These are phyloP conservation scores for Metrosideros polymorpha DNA, from an alignment of 441 rosid species.

Conservation along the genomic window DNA sequence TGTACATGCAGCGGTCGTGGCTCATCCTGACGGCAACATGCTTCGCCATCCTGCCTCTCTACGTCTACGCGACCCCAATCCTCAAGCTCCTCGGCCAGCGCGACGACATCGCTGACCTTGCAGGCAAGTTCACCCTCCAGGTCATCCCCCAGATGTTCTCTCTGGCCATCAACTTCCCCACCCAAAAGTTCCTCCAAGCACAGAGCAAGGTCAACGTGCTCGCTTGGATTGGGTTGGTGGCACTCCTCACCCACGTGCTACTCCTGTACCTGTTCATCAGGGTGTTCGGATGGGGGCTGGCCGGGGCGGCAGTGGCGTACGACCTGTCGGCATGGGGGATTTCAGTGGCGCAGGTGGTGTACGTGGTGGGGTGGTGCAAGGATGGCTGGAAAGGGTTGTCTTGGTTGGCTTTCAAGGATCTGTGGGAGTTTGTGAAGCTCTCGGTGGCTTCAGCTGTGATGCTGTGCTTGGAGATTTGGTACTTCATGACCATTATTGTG, in stretches of 20 bases:
- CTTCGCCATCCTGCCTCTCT: conserved; percentile 50
- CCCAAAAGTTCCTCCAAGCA: conserved; percentile 72
- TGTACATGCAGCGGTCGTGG: conserved; percentile 87
- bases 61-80: conserved; percentile 59
- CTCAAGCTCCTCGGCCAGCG: conserved; percentile 55
- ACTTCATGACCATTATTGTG: conserved; percentile 78
- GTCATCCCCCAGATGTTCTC: conserved; percentile 92
- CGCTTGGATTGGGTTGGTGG: conserved; percentile 73
- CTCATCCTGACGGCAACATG: conserved; percentile 53
- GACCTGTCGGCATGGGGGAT: conserved; percentile 63
- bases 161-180: conserved; percentile 67
- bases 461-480: conserved; percentile 96
- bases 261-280: conserved; percentile 40
- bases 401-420: conserved; percentile 67
- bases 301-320: conserved; percentile 73
- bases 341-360: conserved; percentile 49
- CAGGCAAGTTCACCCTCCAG: conserved; percentile 53
- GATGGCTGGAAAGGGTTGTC: conserved; percentile 80
- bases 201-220: conserved; percentile 70
- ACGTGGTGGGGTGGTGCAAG: conserved; percentile 73
- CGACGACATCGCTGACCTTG: conserved; percentile 47
- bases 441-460: conserved; percentile 82
- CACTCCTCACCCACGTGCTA: conserved; percentile 32
- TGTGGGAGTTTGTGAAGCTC: conserved; percentile 64
- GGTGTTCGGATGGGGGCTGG: conserved; percentile 58